Evolutionary conservation across 129 eudicot species (phyloP), one percentile per base, ranked within the genome.

Genomic region (Flaveria sonorensis): DNA sequence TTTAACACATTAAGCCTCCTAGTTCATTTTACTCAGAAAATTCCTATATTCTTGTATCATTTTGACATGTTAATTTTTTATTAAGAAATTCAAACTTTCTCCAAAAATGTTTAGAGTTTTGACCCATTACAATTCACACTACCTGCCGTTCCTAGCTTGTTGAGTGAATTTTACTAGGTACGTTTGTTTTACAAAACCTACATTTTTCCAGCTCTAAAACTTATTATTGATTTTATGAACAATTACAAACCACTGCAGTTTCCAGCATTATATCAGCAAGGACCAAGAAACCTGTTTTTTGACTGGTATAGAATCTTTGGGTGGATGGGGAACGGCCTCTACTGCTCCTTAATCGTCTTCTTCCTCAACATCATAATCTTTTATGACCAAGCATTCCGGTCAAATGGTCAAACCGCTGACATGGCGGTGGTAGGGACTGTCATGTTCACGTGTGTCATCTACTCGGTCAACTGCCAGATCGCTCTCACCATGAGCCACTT

Each of bases 401-500:
- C 76, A 4, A 81, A 78, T 7, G 99, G 99, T 78, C 93, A 94
- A 57, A 87, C 93, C 5, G 93, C 99, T 12, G 99, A 94, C 89
- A 89, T 94, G 97, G 83, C 92, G 1, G 92, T 88, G 11, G 84
- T 94, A 36, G 99, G 99, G 28, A 94, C 99, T 7, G 81, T 85
- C 9, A 94, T 94, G 99, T 94, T 94, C 86, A 94, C 99, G 0
- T 85, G 90, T 79, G 77, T 91, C 30, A 86, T 94, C 48, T 94
- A 92, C 90, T 86, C 96, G 1, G 97, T 94, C 36, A 94, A 91
- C 76, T 81, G 88, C 83, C 99, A 94, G 73, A 91, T 94, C 46
- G 96, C 97, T 36, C 90, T 94, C 81, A 94, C 90, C n/a, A 91
- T 94, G 99, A 84, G 90, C 86, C 97, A 94, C 89, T 94, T 91